A percentile compares a stretch with the other conserved stretches of the same genome.
phyloP scores from a whole-genome alignment of 1,284 basidiomycete species.

The Sparassis latifolia region DNA sequence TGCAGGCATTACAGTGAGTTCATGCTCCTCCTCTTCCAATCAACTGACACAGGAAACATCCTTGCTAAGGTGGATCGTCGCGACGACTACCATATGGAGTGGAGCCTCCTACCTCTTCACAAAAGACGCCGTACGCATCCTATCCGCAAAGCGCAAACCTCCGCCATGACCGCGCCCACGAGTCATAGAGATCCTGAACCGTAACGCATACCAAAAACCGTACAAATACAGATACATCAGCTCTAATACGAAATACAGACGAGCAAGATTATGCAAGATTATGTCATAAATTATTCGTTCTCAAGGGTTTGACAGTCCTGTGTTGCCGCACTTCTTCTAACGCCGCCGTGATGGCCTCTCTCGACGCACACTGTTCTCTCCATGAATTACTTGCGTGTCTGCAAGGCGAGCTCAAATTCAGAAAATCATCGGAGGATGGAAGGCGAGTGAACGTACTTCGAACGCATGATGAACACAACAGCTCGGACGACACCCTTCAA shows the following conservation, averaged over 20 bases:
- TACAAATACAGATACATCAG: slow-evolving; percentile 1
- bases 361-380: slow-evolving; percentile 54
- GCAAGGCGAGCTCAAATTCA: background rate
- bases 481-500: slow-evolving; percentile 56
- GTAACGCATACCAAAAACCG: background rate
- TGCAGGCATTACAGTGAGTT: slow-evolving; percentile 62
- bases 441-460: slow-evolving; percentile 43
- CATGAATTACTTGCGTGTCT: slow-evolving; percentile 57
- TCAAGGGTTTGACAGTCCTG: slow-evolving; percentile 19
- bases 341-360: slow-evolving; percentile 55
- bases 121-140: slow-evolving; percentile 22
- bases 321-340: slow-evolving; percentile 63
- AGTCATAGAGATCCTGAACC: background rate
- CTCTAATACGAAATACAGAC: slow-evolving; percentile 1
- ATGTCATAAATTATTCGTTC: slow-evolving; percentile 1
- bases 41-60: background rate
- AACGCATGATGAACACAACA: slow-evolving; percentile 61
- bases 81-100: slow-evolving; percentile 87
- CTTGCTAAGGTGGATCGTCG: slow-evolving; percentile 57
- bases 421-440: slow-evolving; percentile 5
- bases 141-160: slow-evolving; percentile 12
- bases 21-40: background rate
- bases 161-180: slow-evolving; percentile 9
- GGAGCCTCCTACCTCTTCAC: slow-evolving; percentile 82
- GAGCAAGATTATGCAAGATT: background rate